phyloP scores from a whole-genome alignment of 2,329 filamentous ascomycete genomes.

The Ploettnerulaceae sp. region DNA sequence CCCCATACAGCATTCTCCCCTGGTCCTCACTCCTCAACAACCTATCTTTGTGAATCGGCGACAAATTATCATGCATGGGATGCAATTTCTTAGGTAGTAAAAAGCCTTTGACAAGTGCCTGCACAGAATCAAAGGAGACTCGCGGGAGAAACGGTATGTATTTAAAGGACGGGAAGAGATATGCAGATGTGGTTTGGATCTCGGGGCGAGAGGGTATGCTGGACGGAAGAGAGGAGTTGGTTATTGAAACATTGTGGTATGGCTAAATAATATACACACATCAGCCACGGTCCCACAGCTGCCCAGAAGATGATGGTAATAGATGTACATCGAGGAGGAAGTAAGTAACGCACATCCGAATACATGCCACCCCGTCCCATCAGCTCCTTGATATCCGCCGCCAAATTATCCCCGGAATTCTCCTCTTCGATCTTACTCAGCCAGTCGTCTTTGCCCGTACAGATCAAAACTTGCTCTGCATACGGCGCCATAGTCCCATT shows the following conservation, averaged over 20 bases:
- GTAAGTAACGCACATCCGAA: constrained; percentile 59
- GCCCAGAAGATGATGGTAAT: too few relatives aligned
- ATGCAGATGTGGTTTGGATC: constrained; percentile 57
- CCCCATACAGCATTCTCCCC: constrained; percentile 48
- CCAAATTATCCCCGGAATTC: constrained; percentile 59
- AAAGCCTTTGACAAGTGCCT: constrained; percentile 59
- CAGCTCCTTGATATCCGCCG: constrained; percentile 66
- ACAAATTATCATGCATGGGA: constrained; percentile 51
- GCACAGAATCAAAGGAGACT: constrained; percentile 49
- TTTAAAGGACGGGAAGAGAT: constrained; percentile 79
- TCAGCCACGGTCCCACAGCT: too few relatives aligned
- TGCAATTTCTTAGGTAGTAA: constrained; percentile 61
- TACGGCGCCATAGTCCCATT: constrained; percentile 76
- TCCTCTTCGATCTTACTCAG: constrained; percentile 80
- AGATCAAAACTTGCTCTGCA: constrained; percentile 76
- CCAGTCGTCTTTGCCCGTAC: constrained; percentile 79
- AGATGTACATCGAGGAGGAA: not conserved
- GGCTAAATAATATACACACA: too few relatives aligned
- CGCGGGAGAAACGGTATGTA: constrained; percentile 69
- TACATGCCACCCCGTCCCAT: constrained; percentile 62
- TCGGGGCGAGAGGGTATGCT: constrained; percentile 35
- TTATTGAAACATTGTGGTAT: constrained; percentile 73
- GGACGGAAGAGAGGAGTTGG: constrained; percentile 70
- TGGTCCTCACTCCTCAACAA: constrained; percentile 48
- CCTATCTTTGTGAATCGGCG: constrained; percentile 52